Evolutionary conservation across 768 basidiomycete species (phyloP).

Genomic region (Rhizopogon vesiculosus): DNA sequence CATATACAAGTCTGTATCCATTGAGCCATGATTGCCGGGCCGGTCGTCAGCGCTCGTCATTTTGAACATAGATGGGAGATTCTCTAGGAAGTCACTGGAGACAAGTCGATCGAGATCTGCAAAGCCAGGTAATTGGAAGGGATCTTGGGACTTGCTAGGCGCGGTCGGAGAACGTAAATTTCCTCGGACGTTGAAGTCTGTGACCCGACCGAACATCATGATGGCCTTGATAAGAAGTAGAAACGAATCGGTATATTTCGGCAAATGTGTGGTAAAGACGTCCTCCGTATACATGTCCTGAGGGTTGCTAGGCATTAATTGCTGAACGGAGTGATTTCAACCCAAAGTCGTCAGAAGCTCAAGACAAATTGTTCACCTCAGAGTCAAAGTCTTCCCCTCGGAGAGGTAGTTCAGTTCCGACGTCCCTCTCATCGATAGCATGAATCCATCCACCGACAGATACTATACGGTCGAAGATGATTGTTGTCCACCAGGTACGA

Average conservation of each 20-base stretch:
- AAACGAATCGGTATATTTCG: conserved; percentile 79
- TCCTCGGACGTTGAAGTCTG: conserved; percentile 78
- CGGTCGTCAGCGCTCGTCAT: conserved; percentile 52
- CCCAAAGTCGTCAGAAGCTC: conserved; percentile 7
- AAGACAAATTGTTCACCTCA: conserved; percentile 42
- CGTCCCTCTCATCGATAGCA: conserved; percentile 76
- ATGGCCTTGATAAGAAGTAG: conserved; percentile 76
- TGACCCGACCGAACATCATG: conserved; percentile 83
- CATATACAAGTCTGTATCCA: conserved; percentile 86
- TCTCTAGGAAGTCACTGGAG: conserved; percentile 61
- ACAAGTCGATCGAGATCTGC: conserved; percentile 66
- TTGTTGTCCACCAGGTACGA: conserved; percentile 90
- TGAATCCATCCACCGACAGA: conserved; percentile 86
- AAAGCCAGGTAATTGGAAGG: conserved; percentile 64
- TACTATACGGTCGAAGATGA: conserved; percentile 79
- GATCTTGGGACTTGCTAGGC: conserved; percentile 69
- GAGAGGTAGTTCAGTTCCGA: conserved; percentile 81
- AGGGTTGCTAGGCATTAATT: conserved; percentile 63
- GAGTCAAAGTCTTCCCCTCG: conserved; percentile 72
- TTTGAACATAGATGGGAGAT: conserved; percentile 61
- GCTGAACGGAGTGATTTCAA: conserved; percentile 30
- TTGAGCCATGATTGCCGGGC: conserved; percentile 45
- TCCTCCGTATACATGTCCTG: conserved; percentile 63
- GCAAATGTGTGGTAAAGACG: conserved; percentile 65
- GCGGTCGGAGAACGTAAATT: conserved; percentile 63